A percentile compares a stretch with the other conserved stretches of the same genome.
Evolutionary conservation across 2,329 filamentous ascomycete genomes (phyloP).

Genomic region (Chaetoscypha palmicola): DNA sequence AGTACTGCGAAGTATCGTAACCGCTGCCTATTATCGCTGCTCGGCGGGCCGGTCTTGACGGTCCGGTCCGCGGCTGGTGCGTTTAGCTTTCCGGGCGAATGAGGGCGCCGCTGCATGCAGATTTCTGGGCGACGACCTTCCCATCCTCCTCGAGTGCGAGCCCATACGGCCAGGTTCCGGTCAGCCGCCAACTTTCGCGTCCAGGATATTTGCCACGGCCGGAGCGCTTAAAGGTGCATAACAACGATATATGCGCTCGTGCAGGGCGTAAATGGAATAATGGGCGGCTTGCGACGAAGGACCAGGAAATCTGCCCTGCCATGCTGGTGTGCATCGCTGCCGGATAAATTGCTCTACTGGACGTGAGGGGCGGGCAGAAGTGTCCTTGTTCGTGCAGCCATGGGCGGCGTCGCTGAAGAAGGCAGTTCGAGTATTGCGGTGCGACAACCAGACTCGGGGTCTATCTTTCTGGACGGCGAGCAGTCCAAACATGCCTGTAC

Average conservation of each 20-base stretch:
- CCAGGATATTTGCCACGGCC: neutral
- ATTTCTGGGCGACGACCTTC: constrained; percentile 2
- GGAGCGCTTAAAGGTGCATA: constrained; percentile 17
- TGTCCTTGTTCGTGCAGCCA: neutral
- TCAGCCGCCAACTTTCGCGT: constrained; percentile 1
- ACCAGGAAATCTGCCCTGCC: too few species aligned
- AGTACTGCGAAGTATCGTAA: neutral
- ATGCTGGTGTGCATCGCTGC: neutral
- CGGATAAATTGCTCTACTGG: neutral
- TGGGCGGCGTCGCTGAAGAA: neutral
- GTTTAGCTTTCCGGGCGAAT: constrained; percentile 5
- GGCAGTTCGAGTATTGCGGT: neutral
- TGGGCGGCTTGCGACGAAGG: neutral
- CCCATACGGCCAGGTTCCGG: constrained; percentile 1
- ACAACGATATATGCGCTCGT: constrained; percentile 10
- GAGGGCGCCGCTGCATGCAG: neutral
- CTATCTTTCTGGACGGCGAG: constrained; percentile 20
- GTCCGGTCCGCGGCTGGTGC: constrained; percentile 5
- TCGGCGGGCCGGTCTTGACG: neutral
- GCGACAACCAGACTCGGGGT: constrained; percentile 7
- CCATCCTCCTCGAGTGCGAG: neutral
- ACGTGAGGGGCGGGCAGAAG: neutral
- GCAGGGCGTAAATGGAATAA: neutral
- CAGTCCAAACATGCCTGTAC: constrained; percentile 28
- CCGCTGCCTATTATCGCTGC: neutral